Base-by-base conservation (phyloP, 1,139 yeast genomes). In the Yamadazyma atlantica region DNA sequence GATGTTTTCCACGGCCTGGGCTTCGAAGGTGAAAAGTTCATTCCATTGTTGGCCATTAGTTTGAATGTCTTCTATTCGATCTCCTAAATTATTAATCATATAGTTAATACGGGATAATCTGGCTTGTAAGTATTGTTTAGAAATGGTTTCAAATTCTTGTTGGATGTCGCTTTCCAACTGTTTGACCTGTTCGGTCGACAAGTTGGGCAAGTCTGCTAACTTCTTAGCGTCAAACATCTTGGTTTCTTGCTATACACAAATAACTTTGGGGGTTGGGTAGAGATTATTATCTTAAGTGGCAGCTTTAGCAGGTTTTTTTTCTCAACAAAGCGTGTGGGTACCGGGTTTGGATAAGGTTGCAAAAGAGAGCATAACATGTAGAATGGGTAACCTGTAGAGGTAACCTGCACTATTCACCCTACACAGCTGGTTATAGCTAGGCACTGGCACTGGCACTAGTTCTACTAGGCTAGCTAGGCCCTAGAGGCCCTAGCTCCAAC, bases 21-120 rank as follows among this genome's bases (percentile, higher is more conserved):
- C 48, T 45, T 68, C 73, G 39, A 55, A 60, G 26, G 50, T 51
- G 45, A 54, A 65, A 8, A 64, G 54, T 34, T 60, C 57, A 18
- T 51, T 45, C 76, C 77, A 71, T 24, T 54, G 51, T 34, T 55
- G 54, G 25, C 67, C 72, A 41, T 62, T 61, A 7, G 60, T 58
- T 13, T 45, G 52, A 14, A 63, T 52, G 23, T 48, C 37, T 35
- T 62, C 54, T 15, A 69, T 55, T 46, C 62, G 63, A 17, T 49
- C 41, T 33, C 52, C 55, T 11, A 70, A 42, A 26, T 49, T 49
- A 1, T 53, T 58, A 21, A 68, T 46, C 46, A 70, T 46, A 15
- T 53, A 48, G 33, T 65, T 54, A 10, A 67, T 56, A 40, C 76
- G 51, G 2, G 58, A 43, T 18, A 64, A 48, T 31, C 76, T 50